Base-by-base conservation (phyloP, 306 rosid genomes). In the Cucurbita pepo region DNA sequence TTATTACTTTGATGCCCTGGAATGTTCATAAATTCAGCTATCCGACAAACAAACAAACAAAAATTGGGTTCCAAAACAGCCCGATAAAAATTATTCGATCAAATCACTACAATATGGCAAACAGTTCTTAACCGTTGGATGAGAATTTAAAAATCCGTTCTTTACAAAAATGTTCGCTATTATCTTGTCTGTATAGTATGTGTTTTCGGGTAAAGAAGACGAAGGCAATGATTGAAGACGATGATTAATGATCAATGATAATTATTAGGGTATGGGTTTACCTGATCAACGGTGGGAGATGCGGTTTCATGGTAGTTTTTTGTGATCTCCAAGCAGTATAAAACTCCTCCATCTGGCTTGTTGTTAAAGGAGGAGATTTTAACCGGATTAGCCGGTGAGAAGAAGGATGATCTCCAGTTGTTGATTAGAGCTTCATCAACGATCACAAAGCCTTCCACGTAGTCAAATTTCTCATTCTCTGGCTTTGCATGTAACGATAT, bases 321-420 rank as follows among this genome's bases (percentile, higher is more conserved):
- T 76, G 99, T 86, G 8, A 94, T 86, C 86, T 94, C 99, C 86
- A 94, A 80, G 89, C 99, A 94, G 83, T 94, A 94, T 48, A 94
- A 78, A 56, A 89, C 91, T 41, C 89, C 92, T 3, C 92, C 97
- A 25, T 94, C 81, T 10, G 87, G 72, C 4, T 87, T 83, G 3
- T 89, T 85, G 4, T 86, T 85, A 2, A 89, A 75, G 15, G 99
- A 89, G 71, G 76, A 79, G 71, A 94, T 84, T 76, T 94, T 91
- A 18, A 94, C 92, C 11, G 96, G 96, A 48, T 94, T 94, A 10
- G 80, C 81, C 0, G 97, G 88, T 12, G 97, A 89, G 74, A 90
- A 94, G 77, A 94, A 94, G 0, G 99, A 94, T 0, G 99, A 94
- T 56, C 99, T 85, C 99, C 99, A 94, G 77, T 91, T 94, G 73